phyloP scores from a whole-genome alignment of 1,284 basidiomycete genomes.

The Ustilago xerochloae region DNA sequence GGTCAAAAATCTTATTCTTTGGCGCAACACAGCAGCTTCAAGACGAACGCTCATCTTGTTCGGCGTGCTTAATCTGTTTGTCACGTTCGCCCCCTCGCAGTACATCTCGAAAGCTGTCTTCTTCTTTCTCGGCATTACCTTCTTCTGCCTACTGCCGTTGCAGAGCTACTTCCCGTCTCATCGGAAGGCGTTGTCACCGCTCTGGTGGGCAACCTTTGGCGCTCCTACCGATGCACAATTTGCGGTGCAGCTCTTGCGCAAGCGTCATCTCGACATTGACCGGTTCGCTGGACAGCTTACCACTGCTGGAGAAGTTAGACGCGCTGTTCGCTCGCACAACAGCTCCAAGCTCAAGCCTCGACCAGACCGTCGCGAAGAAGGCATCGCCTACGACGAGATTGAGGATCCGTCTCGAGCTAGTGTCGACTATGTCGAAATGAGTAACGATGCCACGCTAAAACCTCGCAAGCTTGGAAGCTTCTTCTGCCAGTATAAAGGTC shows the following conservation, averaged over 20 bases:
- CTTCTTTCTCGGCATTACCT: conserved; percentile 61
- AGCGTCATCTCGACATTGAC: conserved; percentile 53
- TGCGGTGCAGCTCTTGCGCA: conserved; percentile 63
- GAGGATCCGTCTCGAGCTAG: conserved; percentile 40
- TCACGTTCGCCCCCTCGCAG: conserved; percentile 57
- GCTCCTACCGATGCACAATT: conserved; percentile 67
- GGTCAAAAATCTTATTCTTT: conserved; percentile 65
- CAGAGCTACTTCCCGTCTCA: conserved; percentile 67
- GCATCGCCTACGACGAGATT: conserved; percentile 42
- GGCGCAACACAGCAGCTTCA: conserved; percentile 63
- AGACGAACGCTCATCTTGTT: conserved; percentile 58
- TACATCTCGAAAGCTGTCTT: conserved; percentile 56
- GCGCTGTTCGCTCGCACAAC: conserved; percentile 21
- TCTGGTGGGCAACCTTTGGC: conserved; percentile 67
- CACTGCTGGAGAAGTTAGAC: conserved; percentile 36
- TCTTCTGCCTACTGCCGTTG: conserved; percentile 62
- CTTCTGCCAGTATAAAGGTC: conserved; percentile 65
- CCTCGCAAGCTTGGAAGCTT: conserved; percentile 64
- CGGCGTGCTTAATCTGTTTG: conserved; percentile 48
- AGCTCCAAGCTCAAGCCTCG: conserved; percentile 25
- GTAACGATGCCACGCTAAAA: conserved; percentile 40
- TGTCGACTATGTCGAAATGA: conserved; percentile 46
- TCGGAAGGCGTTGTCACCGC: conserved; percentile 62
- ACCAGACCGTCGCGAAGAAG: conserved; percentile 41
- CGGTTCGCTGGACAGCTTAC: conserved; percentile 22